Conservation (phyloP, 2,329 filamentous ascomycete species). For the Colletotrichum paranaense region DNA sequence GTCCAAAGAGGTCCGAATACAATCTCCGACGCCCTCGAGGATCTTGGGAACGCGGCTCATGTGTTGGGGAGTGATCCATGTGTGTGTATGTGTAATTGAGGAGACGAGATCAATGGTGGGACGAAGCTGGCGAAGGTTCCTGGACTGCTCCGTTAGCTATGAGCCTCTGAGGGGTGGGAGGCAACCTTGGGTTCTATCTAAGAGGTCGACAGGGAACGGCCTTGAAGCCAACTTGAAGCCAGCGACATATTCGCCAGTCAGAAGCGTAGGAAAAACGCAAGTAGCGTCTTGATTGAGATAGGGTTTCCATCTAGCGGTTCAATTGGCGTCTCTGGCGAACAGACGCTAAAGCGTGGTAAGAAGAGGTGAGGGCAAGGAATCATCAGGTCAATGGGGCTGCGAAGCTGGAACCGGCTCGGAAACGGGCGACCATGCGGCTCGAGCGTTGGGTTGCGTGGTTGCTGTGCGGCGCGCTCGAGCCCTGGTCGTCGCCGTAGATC, state of each 20-base stretch:
- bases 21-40: slow-evolving; percentile 9
- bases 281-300: slow-evolving; percentile 17
- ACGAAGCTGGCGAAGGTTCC: not conserved
- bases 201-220: not conserved
- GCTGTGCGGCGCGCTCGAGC: slow-evolving; percentile 26
- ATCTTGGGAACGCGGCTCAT: not conserved
- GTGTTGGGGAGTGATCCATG: not conserved
- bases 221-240: not conserved
- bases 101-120: not conserved
- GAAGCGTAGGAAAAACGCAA: not conserved
- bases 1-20: not conserved
- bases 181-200: too few relatives aligned
- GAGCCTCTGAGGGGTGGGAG: not conserved
- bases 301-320: slow-evolving; percentile 11
- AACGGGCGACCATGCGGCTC: slow-evolving; percentile 20
- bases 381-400: not conserved
- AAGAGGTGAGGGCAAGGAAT: not conserved
- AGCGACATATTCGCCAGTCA: slow-evolving; percentile 1
- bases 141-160: not conserved
- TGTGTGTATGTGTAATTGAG: not conserved
- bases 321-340: slow-evolving; percentile 27
- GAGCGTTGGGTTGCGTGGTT: slow-evolving; percentile 29
- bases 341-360: slow-evolving; percentile 29
- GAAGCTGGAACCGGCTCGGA: not conserved
- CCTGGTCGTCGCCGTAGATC: not conserved